Base-by-base conservation (phyloP, 2,329 filamentous ascomycete genomes). In the Beauveria rudraprayagi region DNA sequence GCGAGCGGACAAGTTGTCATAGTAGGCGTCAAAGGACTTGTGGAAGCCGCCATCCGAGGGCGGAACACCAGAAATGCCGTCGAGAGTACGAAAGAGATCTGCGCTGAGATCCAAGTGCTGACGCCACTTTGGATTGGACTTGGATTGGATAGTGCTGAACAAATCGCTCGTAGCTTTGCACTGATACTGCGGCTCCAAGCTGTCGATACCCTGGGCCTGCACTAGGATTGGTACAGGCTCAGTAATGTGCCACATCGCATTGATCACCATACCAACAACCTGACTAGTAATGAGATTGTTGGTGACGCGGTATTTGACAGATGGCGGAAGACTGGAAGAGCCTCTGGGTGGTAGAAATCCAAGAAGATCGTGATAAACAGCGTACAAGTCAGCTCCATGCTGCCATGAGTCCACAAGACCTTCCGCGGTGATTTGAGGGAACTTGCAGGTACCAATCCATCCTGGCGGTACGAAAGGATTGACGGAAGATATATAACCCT, bases 251-350 rank as follows among this genome's bases (percentile, higher is more conserved):
- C 83, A 89, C 85, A 91, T 91, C 61, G 87, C 90, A 61, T 81
- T 77, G 60, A 91, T 80, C 7, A 93, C 72, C 83, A 91, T 90
- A 61, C 87, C 83, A 11, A 88, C 89, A 17, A 93, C 90, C 72
- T 94, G 88, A 67, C 84, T 88, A 2, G 91, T 94, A 68, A 95
- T 93, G 56, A 86, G 79, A 72, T 94, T 94, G 70, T 90, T 90
- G 0, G 90, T 92, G 11, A 93, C 89, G 58, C 90, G 82, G 72
- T 87, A 93, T 54, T 72, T 73, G 40, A 90, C 78, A 17, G 76
- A 77, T 9, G 67, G 65, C 5, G 67, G 65, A 75, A 77, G 78
- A 30, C 79, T 70, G 14, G 72, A 66, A 22, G 67, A 63, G 43
- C 78, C 72, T 3, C 75, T 73, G 6, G 70, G 63, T 0, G 90